Conservation (phyloP, 2,329 filamentous ascomycete species). For the Diaporthe humulicola region DNA sequence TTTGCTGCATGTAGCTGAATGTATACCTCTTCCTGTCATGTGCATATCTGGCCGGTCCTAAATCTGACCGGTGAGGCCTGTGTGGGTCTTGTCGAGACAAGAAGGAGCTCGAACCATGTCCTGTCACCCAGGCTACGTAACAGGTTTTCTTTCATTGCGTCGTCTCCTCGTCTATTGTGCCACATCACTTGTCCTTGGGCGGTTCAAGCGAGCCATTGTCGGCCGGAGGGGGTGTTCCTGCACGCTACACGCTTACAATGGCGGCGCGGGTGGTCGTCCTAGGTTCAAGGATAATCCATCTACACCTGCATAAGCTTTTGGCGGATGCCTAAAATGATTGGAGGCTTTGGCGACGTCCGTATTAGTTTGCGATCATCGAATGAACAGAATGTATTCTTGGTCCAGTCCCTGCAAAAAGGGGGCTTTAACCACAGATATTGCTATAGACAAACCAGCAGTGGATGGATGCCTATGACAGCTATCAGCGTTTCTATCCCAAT, state of each 20-base stretch:
- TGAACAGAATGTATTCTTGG: neutral
- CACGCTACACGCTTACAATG: neutral
- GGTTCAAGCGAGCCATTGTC: neutral
- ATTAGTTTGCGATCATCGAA: neutral
- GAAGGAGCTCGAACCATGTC: neutral
- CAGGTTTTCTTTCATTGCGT: neutral
- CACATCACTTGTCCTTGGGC: too few relatives aligned
- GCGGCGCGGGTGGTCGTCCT: neutral
- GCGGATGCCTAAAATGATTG: neutral
- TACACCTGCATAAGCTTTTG: neutral
- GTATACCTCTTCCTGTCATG: neutral
- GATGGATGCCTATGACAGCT: neutral
- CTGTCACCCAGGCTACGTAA: neutral
- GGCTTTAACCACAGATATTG: too few relatives aligned
- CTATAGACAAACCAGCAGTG: neutral
- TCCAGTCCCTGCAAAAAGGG: neutral
- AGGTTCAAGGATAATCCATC: neutral
- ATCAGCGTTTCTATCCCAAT: neutral
- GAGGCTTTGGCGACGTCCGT: neutral
- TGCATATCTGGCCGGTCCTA: neutral
- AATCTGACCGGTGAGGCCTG: neutral
- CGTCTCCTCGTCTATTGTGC: neutral
- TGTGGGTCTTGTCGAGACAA: neutral
- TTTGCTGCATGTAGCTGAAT: slow-evolving; percentile 17
- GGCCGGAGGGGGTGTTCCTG: neutral